Percentiles rank a stretch among this genome's conserved stretches.
These are phyloP conservation scores for Bipolaris bicolor DNA, from an alignment of 2,329 filamentous ascomycete genomes.

Conservation along the genomic window DNA sequence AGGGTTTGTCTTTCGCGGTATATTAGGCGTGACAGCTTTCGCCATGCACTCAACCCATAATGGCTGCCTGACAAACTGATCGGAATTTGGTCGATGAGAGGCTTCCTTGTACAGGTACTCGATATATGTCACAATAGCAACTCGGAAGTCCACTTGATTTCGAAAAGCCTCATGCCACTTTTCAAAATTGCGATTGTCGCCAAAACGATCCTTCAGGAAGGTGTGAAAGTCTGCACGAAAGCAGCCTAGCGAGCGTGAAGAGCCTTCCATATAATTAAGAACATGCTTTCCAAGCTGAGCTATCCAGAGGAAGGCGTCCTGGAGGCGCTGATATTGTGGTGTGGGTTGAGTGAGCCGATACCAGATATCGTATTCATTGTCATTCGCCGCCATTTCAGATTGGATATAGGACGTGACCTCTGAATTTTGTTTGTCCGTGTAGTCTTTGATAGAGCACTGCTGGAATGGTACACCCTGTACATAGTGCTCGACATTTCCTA, in stretches of 20 bases:
- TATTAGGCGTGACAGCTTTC: conserved; percentile 10
- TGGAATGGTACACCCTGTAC: conserved; percentile 64
- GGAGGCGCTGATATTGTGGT: conserved; percentile 66
- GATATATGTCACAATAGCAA: conserved; percentile 64
- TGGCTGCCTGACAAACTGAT: conserved; percentile 46
- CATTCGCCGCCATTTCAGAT: conserved; percentile 50
- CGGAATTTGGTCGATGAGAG: conserved; percentile 53
- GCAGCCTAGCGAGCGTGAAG: conserved; percentile 32
- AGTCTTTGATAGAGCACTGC: conserved; percentile 69
- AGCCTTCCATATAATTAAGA: conserved; percentile 65
- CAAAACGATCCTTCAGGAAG: conserved; percentile 62
- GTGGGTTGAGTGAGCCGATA: conserved; percentile 67
- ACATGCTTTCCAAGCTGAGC: conserved; percentile 74
- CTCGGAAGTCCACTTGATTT: conserved; percentile 65
- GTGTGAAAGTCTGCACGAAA: conserved; percentile 64
- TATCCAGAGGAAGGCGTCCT: conserved; percentile 71
- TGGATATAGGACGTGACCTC: conserved; percentile 68
- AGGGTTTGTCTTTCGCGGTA: conserved; percentile 24
- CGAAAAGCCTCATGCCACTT: conserved; percentile 60
- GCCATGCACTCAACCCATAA: conserved; percentile 61
- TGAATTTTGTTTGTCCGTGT: conserved; percentile 59
- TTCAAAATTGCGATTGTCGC: conserved; percentile 51
- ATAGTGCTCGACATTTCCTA: conserved; percentile 54
- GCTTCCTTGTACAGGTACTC: conserved; percentile 71
- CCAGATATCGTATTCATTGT: conserved; percentile 57